Evolutionary conservation across 441 rosid genomes (phyloP), one percentile per base, ranked within the genome.

Genomic region (Syzygium malaccense): DNA sequence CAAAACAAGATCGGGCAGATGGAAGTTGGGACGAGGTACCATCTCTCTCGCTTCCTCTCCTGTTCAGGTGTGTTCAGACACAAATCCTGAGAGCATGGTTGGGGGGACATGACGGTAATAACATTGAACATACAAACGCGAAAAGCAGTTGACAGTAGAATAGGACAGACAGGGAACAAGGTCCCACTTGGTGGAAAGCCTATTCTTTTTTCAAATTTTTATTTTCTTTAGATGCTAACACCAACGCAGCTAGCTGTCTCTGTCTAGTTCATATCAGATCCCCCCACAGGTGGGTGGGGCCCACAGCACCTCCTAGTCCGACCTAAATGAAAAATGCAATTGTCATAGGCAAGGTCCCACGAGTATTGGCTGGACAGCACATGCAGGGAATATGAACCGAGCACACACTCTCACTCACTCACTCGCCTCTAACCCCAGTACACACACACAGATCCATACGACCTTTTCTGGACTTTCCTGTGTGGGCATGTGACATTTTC

Each of bases 291-390:
- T 91, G 56, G 88, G 85, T 86, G 88, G 89, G 86, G 90, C 88
- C 92, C 89, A 60, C 87, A 85, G 60, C 54, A 8, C 79, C 53
- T 85, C 83, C 83, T 37, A 71, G 83, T 23, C 49, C 83, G 12
- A 2, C 17, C n/a, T 71, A 71, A 71, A 5, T 19, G 25, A 66
- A 71, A 3, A 9, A 5, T 87, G 87, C 51, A 71, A 19, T 88
- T 66, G 88, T 75, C 56, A 66, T 5, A 37, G 26, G 71, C 30
- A 19, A 19, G 91, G 88, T 41, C 92, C 93, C 92, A 88, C 91
- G 48, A 60, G 60, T 33, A 88, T 89, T 93, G 60, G 96, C 95
- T 94, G 96, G 94, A 94, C 94, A 92, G 94, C 93, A 92, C 55
- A 89, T 90, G 85, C 55, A 86, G 91, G 87, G 91, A 91, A 90